These are phyloP conservation scores for Epicoccum sorghinum DNA, from an alignment of 2,329 filamentous ascomycete genomes.

Conservation along the genomic window DNA sequence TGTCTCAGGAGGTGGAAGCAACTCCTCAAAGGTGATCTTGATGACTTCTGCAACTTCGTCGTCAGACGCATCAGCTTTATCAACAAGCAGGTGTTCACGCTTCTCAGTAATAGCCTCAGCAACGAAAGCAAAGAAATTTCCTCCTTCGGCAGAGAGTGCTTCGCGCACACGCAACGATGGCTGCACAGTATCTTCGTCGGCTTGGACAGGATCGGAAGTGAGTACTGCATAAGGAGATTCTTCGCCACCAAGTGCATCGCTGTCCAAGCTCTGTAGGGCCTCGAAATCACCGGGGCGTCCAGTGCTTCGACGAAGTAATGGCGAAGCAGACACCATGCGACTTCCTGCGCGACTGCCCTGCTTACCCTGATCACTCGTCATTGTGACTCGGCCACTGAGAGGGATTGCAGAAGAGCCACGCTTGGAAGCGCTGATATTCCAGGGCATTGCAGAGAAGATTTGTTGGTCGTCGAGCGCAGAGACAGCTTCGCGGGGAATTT, in stretches of 20 bases:
- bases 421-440: constrained; percentile 66
- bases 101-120: constrained; percentile 52
- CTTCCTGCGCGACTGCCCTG: constrained; percentile 46
- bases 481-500: constrained; percentile 72
- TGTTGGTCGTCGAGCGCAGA: constrained; percentile 72
- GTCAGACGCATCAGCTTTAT: constrained; percentile 19
- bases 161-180: constrained; percentile 53
- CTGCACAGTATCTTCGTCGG: constrained; percentile 9
- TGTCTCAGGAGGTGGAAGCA: constrained; percentile 66
- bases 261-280: constrained; percentile 36
- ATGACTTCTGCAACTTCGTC: constrained; percentile 39
- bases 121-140: constrained; percentile 69
- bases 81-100: constrained; percentile 20
- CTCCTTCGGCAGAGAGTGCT: constrained; percentile 63
- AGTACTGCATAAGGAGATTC: constrained; percentile 24
- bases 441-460: constrained; percentile 69
- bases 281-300: constrained; percentile 41
- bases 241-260: constrained; percentile 29
- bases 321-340: constrained; percentile 65
- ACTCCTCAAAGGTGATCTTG: constrained; percentile 68
- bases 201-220: constrained; percentile 27
- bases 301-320: constrained; percentile 59
- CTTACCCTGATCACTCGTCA: constrained; percentile 45
- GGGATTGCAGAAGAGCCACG: constrained; percentile 56
- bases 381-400: constrained; percentile 51